Conservation (phyloP, 1,139 yeast genomes). For the Candida anutae region DNA sequence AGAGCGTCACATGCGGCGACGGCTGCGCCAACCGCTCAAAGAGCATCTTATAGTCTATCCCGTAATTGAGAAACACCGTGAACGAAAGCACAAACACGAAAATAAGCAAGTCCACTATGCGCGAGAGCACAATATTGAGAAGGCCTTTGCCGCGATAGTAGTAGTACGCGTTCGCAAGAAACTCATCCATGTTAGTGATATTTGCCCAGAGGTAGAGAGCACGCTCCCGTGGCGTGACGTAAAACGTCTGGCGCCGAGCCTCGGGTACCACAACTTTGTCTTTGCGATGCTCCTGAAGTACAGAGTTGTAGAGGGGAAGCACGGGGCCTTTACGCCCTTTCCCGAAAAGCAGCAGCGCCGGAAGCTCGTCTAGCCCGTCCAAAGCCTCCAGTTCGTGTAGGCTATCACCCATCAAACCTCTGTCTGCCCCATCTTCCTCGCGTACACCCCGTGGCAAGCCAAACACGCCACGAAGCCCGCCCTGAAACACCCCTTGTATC, state of each 20-base stretch:
- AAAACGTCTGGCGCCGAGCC: conserved; percentile 4
- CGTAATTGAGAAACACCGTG: conserved; percentile 74
- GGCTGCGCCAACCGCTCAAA: conserved; percentile 16
- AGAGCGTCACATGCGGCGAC: conserved; percentile 18
- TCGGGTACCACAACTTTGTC: background rate
- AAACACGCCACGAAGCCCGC: too few relatives aligned
- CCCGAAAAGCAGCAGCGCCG: too few relatives aligned
- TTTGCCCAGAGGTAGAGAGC: conserved; percentile 97
- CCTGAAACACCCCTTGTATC: too few relatives aligned
- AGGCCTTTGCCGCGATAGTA: conserved; percentile 85
- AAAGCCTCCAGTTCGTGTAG: too few relatives aligned
- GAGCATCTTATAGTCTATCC: conserved; percentile 57
- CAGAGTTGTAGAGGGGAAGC: conserved; percentile 1
- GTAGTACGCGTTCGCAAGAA: conserved; percentile 72
- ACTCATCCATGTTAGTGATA: conserved; percentile 81
- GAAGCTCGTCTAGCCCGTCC: too few relatives aligned
- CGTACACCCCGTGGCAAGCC: too few relatives aligned
- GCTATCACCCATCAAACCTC: too few relatives aligned
- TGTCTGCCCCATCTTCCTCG: too few relatives aligned
- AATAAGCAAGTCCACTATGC: conserved; percentile 61
- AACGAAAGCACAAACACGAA: conserved; percentile 71
- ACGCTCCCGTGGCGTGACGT: conserved; percentile 58
- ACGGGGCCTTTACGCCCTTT: too few relatives aligned
- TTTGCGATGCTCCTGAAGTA: background rate
- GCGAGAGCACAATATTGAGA: conserved; percentile 60